These are phyloP conservation scores for Fraxinus anomala DNA, from an alignment of 257 asterid genomes.

Conservation along the genomic window DNA sequence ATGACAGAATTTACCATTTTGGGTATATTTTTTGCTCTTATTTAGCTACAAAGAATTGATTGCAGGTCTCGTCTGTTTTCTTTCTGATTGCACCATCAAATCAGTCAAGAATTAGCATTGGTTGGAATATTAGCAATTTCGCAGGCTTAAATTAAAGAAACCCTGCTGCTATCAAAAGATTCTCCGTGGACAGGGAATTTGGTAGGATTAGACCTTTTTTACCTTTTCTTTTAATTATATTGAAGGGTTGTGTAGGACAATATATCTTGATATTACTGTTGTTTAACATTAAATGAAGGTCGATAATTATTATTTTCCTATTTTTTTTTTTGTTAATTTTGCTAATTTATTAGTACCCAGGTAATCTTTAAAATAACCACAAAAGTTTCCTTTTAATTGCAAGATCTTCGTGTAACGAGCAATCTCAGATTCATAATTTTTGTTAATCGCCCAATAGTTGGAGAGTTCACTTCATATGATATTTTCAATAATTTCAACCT, in stretches of 20 bases:
- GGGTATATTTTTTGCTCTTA: neutral
- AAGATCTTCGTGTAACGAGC: neutral
- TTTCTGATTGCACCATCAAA: slow-evolving; percentile 5
- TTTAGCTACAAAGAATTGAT: slow-evolving; percentile 12
- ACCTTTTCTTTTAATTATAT: neutral
- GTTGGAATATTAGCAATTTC: neutral
- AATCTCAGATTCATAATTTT: neutral
- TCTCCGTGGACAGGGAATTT: neutral
- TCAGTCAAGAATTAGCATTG: neutral
- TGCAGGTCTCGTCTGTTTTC: neutral
- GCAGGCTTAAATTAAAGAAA: neutral
- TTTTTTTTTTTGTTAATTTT: neutral
- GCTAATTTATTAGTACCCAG: neutral
- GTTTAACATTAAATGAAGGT: neutral
- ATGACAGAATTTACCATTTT: slow-evolving; percentile 15
- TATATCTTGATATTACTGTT: neutral
- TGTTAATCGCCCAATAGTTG: neutral
- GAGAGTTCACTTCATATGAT: neutral
- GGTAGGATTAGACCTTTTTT: neutral
- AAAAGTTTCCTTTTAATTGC: neutral
- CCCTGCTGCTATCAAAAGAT: neutral
- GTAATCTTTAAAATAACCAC: neutral
- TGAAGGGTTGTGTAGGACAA: neutral
- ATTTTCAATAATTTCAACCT: neutral
- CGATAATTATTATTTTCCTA: neutral